A percentile compares a stretch with the other conserved stretches of the same genome.
phyloP scores from a whole-genome alignment of 164 flowering plant species.

The Platanus orientalis region DNA sequence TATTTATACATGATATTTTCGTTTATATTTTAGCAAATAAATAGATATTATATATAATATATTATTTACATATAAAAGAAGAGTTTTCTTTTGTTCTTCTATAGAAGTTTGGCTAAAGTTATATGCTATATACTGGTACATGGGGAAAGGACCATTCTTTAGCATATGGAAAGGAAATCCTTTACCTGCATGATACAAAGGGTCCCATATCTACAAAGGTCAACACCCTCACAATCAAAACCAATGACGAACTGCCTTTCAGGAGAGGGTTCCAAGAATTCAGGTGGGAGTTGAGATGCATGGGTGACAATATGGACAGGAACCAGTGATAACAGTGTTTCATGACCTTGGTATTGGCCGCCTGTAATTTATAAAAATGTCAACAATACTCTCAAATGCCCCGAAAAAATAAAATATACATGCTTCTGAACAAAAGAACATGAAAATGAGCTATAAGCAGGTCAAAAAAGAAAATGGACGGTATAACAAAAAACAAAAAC shows the following conservation, averaged over 20 bases:
- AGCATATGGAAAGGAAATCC: too few relatives aligned
- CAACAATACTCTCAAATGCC: neutral
- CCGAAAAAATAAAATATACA: neutral
- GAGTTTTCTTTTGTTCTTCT: too few relatives aligned
- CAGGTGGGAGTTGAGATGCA: conserved; percentile 74
- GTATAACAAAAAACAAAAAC: too few relatives aligned
- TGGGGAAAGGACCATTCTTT: too few relatives aligned
- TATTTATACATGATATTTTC: too few relatives aligned
- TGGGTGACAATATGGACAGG: conserved; percentile 65
- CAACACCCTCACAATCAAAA: conserved; percentile 93
- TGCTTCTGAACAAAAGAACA: neutral
- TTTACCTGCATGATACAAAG: conserved; percentile 89
- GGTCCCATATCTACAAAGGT: conserved; percentile 78
- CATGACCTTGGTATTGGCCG: conserved; percentile 30
- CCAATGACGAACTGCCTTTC: conserved; percentile 67
- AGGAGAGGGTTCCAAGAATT: conserved; percentile 66
- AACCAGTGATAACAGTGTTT: conserved; percentile 28
- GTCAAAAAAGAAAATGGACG: too few relatives aligned
- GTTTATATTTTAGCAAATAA: too few relatives aligned
- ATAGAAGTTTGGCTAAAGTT: too few relatives aligned
- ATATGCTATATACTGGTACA: too few relatives aligned
- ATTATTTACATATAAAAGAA: too few relatives aligned
- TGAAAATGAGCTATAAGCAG: neutral
- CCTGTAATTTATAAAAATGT: conserved; percentile 21
- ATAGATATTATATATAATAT: too few relatives aligned